Percentiles rank a stretch among this genome's conserved stretches.
phyloP scores from a whole-genome alignment of 345 rosid genomes.

The Rhodamnia rubescens region DNA sequence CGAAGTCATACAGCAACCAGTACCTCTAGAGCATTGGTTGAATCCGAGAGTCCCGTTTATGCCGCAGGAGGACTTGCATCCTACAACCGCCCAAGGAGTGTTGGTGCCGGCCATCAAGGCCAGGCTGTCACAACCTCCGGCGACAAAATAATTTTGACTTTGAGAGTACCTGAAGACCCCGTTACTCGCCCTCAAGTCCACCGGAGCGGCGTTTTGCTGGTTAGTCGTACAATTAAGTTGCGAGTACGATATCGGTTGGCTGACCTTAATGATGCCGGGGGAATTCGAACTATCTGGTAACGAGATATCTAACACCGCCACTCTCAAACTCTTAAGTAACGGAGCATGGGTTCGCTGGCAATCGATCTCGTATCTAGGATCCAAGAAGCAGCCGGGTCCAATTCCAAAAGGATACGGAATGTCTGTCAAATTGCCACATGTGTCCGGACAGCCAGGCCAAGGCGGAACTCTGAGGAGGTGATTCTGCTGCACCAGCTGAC shows the following conservation, averaged over 20 bases:
- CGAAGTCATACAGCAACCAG: fast-evolving
- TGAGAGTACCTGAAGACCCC: fast-evolving
- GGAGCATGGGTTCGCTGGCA: background rate
- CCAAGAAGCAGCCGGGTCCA: fast-evolving
- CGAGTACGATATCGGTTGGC: background rate
- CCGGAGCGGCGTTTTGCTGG: fast-evolving
- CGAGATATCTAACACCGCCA: fast-evolving
- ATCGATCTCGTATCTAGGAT: background rate
- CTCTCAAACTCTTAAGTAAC: fast-evolving
- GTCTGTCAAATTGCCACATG: fast-evolving
- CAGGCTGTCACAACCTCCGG: background rate
- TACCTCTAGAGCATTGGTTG: background rate
- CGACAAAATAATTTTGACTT: fast-evolving
- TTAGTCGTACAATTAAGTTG: fast-evolving
- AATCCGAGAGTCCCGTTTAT: too few species aligned
- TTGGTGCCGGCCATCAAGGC: background rate
- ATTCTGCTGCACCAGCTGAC: background rate
- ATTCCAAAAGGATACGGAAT: background rate
- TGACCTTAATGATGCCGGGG: fast-evolving
- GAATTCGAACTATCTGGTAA: fast-evolving
- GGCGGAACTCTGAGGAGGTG: background rate
- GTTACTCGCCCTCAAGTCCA: fast-evolving
- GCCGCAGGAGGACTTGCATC: background rate
- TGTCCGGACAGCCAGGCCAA: background rate
- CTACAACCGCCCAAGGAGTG: background rate